A percentile compares a stretch with the other conserved stretches of the same genome.
phyloP scores from a whole-genome alignment of 371 early-diverging fungal genomes.

The Amoeboradix gromovi region DNA sequence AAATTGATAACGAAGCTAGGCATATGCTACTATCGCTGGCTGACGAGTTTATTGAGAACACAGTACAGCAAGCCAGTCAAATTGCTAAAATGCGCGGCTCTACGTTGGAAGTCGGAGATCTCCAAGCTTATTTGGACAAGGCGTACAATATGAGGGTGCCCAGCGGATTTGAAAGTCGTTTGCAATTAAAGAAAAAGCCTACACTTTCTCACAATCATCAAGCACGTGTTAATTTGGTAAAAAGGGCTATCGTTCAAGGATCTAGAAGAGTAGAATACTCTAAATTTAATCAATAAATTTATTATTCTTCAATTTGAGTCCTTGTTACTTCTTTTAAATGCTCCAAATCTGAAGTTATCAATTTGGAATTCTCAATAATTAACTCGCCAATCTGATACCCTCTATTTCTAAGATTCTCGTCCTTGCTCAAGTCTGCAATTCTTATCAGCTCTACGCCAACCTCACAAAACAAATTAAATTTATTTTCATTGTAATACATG shows the following conservation, averaged over 20 bases:
- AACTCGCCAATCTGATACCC: neutral
- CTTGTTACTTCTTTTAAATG: neutral
- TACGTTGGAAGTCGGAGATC: neutral
- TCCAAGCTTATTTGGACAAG: neutral
- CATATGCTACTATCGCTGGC: neutral
- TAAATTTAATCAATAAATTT: neutral
- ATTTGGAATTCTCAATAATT: neutral
- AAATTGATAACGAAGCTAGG: neutral
- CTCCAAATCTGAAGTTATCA: neutral
- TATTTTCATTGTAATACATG: neutral
- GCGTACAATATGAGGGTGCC: neutral
- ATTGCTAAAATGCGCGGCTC: neutral
- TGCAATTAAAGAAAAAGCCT: neutral
- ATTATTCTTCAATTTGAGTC: neutral
- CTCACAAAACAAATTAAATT: neutral
- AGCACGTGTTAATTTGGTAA: neutral
- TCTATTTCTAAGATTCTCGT: neutral
- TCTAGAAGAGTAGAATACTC: neutral
- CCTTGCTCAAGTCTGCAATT: neutral
- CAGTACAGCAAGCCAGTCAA: neutral
- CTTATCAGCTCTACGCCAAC: neutral
- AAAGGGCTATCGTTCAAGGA: neutral
- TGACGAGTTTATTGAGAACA: neutral
- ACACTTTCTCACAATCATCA: neutral
- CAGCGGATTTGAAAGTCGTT: neutral